Base-by-base conservation (phyloP, 768 basidiomycete genomes). In the Leccinellum rugosiceps region DNA sequence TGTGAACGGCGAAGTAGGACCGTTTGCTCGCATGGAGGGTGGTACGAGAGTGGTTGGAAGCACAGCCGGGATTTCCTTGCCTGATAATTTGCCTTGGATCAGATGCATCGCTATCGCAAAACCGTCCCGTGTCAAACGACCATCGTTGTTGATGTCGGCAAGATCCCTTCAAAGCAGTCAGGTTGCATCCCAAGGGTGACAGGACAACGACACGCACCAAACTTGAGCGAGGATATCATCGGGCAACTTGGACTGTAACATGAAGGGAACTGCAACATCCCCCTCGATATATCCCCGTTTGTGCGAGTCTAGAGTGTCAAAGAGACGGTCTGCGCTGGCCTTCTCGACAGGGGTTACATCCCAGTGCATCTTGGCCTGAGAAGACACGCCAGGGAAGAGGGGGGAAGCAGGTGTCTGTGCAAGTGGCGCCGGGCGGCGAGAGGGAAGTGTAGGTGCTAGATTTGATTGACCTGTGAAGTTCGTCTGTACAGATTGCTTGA, bases 21-120 rank as follows among this genome's bases (percentile, higher is more conserved):
- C 71, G 15, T 69, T 64, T 3, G 67, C 65, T 26, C 94, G 87
- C 77, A 90, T 78, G 2, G 88, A 84, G 2, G 94, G 95, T 7
- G 97, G 97, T 6, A 97, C 71, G 47, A 98, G 77, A 32, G 85
- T 81, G 35, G 72, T 73, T 4, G 94, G 92, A 28, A 99, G 76
- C n/a, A 73, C 68, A 0, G 77, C 65, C 1, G 93, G 92, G 46
- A 97, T 73, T 3, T 90, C 87, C 59, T 83, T 84, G 17, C 96
- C 94, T 7, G 83, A 79, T 9, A 97, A 75, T 71, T 88, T 93
- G 66, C 82, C 82, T 72, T 92, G 90, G 65, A 99, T 98, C 34
- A 99, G 81, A 74, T 96, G 84, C 85, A 95, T 85, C 4, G 94
- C 97, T 46, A 98, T 88, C 8, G 97, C 96, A 72, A 99, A 98